These are phyloP conservation scores for Mycena crocata DNA, from an alignment of 768 basidiomycete genomes.

Conservation along the genomic window DNA sequence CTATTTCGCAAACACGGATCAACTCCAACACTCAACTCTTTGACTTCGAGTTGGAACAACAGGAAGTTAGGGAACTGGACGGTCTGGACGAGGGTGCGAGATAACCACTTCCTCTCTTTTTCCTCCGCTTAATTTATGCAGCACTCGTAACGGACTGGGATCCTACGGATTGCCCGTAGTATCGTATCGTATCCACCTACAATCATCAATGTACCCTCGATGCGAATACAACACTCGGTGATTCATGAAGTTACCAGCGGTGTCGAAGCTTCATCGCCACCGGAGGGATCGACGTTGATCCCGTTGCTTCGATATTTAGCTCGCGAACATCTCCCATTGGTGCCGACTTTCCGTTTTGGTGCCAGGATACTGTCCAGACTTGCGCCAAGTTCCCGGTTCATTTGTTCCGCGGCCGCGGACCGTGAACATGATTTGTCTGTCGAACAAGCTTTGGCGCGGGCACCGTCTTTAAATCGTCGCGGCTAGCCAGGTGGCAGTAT, in stretches of 20 bases:
- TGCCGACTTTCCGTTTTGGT: constrained; percentile 17
- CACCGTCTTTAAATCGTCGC: not conserved
- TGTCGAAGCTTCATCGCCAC: constrained; percentile 22
- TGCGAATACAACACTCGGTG: not conserved
- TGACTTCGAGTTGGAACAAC: constrained; percentile 65
- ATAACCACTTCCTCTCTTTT: not conserved
- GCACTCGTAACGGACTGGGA: constrained; percentile 60
- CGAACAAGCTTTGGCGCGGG: constrained; percentile 15
- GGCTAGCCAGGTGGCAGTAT: not conserved
- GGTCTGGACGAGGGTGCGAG: constrained; percentile 63
- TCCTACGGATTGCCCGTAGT: constrained; percentile 45
- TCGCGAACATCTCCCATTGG: constrained; percentile 4
- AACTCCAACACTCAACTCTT: constrained; percentile 69
- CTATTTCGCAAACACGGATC: constrained; percentile 64
- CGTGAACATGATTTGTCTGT: constrained; percentile 7
- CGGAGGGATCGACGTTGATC: constrained; percentile 21
- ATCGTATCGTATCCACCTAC: constrained; percentile 11
- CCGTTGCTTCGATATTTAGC: constrained; percentile 11
- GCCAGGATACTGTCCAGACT: not conserved
- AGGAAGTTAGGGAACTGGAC: constrained; percentile 65
- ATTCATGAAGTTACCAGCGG: not conserved
- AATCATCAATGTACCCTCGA: not conserved
- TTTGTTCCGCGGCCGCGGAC: not conserved
- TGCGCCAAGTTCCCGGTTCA: constrained; percentile 13
- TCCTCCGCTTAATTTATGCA: constrained; percentile 26